These are phyloP conservation scores for Xylaria sp. DNA, from an alignment of 2,329 filamentous ascomycete genomes.

Conservation along the genomic window DNA sequence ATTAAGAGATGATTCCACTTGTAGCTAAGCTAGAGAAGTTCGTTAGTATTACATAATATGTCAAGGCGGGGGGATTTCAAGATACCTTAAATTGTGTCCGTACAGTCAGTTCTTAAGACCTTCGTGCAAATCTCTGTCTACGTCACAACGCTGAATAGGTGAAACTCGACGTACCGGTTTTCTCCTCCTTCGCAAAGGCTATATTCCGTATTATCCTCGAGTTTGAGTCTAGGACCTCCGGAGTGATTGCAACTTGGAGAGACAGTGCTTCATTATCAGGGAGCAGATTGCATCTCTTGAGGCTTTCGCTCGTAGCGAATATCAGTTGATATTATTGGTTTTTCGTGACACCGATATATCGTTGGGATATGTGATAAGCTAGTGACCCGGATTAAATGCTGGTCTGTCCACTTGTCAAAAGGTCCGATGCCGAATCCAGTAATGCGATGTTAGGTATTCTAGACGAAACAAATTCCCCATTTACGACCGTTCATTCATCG, in stretches of 20 bases:
- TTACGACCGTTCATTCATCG: conserved; percentile 38
- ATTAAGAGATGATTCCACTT: background rate
- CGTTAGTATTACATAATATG: background rate
- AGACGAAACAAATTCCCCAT: background rate
- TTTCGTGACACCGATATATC: background rate
- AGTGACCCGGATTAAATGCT: background rate
- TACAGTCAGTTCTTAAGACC: background rate
- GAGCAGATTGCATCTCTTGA: background rate
- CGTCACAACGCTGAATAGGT: too few species aligned
- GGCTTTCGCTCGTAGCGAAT: background rate
- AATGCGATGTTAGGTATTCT: background rate
- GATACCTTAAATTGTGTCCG: background rate
- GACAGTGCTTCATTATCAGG: background rate
- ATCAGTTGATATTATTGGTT: background rate
- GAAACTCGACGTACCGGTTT: too few species aligned
- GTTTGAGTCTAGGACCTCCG: too few species aligned
- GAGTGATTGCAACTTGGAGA: background rate
- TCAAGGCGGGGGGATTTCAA: background rate
- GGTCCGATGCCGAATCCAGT: background rate
- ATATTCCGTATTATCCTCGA: too few species aligned
- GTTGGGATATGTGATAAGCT: background rate
- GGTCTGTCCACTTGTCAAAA: background rate
- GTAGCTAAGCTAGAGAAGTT: background rate
- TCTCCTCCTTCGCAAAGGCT: too few species aligned
- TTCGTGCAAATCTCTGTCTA: too few species aligned